Conservation (phyloP, 352 stramenopile species). For the Phytophthora kernoviae region DNA sequence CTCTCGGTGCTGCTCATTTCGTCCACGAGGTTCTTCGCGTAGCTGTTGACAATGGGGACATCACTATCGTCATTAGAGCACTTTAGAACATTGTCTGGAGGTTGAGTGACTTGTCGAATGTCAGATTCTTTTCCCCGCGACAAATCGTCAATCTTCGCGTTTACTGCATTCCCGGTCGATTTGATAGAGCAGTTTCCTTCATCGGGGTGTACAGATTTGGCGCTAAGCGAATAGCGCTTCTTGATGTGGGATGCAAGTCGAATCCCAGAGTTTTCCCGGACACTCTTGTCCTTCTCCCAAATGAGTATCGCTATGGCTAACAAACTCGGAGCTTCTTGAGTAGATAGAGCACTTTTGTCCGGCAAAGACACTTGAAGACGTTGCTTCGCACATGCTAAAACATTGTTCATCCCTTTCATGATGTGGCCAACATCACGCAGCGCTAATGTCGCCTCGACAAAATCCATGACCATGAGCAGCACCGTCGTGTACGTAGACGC, state of each 20-base stretch:
- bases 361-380: neutral
- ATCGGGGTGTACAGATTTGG: conserved; percentile 2
- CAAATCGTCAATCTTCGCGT: neutral
- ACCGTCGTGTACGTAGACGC: conserved; percentile 20
- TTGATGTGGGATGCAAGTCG: conserved; percentile 2
- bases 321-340: neutral
- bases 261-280: conserved; percentile 1
- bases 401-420: conserved; percentile 1
- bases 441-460: conserved; percentile 13
- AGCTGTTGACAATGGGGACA: neutral
- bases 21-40: conserved; percentile 4
- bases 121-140: neutral
- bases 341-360: neutral
- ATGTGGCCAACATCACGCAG: conserved; percentile 10
- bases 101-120: neutral
- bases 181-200: neutral
- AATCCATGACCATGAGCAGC: conserved; percentile 27
- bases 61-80: neutral
- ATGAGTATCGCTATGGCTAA: conserved; percentile 14
- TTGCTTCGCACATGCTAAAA: conserved; percentile 4
- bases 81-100: neutral
- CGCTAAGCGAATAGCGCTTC: neutral
- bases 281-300: conserved; percentile 17
- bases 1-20: conserved; percentile 10
- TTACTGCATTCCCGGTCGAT: neutral